Evolutionary conservation across 257 asterid genomes (phyloP), one percentile per base, ranked within the genome.

Genomic region (Nicotiana obtusifolia): DNA sequence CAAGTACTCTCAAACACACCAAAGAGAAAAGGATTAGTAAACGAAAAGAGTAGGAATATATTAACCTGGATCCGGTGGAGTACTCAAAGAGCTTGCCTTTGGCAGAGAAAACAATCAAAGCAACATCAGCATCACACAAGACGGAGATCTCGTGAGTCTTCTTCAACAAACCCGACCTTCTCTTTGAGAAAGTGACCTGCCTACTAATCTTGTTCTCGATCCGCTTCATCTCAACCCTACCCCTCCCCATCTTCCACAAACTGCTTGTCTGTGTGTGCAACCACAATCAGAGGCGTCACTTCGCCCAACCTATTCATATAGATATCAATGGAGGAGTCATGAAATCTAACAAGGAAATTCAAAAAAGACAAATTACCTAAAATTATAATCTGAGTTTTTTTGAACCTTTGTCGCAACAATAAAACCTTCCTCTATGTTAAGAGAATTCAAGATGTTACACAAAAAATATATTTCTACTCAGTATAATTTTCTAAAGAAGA

Each of bases 71-170:
- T 15, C 44, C 49, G 3, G 82, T 62, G 8, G 82, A 80, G 49
- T 62, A 80, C 17, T 80, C 52, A 80, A 62, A 80, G 37, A 80
- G 76, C 28, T 80, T 80, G 14, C 82, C 82, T 20, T 62, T 80
- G 11, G 68, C 44, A 10, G 82, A 80, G 82, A 80, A 80, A 2
- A 80, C 62, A 80, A 80, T 80, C 10, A 80, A 24, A 30, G 61
- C 82, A 4, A 80, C 82, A 1, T 80, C 82, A 37, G 82, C 82
- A 80, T 80, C 82, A 80, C 82, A 80, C 26, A 80, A 17, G 35
- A 80, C 76, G 11, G 82, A 80, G 82, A 80, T 80, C 41, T 80
- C 82, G 10, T 80, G 41, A 17, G 82, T 53, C 9, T 79, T 79
- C 82, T 79, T 79, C 19, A 79, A 30, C 61, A 79, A 61, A 19